These are phyloP conservation scores for Balakata baccata DNA, from an alignment of 345 rosid genomes.

Conservation along the genomic window DNA sequence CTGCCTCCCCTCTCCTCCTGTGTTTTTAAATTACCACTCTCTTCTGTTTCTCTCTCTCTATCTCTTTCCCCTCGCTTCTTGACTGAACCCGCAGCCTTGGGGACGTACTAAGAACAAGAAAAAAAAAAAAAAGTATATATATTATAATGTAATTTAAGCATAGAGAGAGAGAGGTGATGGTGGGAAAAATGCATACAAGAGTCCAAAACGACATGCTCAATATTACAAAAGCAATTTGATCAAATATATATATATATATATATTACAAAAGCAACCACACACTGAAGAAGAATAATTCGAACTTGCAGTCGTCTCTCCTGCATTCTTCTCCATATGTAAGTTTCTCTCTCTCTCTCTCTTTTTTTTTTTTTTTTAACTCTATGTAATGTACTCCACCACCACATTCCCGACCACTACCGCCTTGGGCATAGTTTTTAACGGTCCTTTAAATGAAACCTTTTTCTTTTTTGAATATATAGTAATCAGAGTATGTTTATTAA, in stretches of 20 bases:
- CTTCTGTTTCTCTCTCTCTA: background rate
- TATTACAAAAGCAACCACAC: conserved; percentile 48
- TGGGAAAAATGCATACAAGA: too few species aligned
- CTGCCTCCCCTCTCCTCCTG: background rate
- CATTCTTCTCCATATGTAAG: conserved; percentile 30
- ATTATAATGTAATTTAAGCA: background rate
- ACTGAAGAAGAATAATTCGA: conserved; percentile 78
- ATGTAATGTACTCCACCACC: conserved; percentile 7
- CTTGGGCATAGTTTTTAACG: conserved; percentile 4
- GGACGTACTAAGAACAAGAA: conserved; percentile 23
- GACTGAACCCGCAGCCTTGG: conserved; percentile 42
- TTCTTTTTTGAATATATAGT: too few species aligned
- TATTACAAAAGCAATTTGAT: too few species aligned
- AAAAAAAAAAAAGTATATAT: background rate
- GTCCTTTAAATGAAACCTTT: too few species aligned
- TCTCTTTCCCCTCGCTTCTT: background rate
- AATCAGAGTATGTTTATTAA: too few species aligned
- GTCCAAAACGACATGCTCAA: too few species aligned
- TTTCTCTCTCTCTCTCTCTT: background rate
- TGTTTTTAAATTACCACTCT: conserved; percentile 12
- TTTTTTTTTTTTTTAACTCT: background rate
- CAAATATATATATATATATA: too few species aligned
- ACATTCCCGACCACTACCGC: background rate
- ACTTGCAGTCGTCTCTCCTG: conserved; percentile 56
- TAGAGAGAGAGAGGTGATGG: too few species aligned